Base-by-base conservation (phyloP, 495 filamentous ascomycete species). In the Aeminium ludgeri region DNA sequence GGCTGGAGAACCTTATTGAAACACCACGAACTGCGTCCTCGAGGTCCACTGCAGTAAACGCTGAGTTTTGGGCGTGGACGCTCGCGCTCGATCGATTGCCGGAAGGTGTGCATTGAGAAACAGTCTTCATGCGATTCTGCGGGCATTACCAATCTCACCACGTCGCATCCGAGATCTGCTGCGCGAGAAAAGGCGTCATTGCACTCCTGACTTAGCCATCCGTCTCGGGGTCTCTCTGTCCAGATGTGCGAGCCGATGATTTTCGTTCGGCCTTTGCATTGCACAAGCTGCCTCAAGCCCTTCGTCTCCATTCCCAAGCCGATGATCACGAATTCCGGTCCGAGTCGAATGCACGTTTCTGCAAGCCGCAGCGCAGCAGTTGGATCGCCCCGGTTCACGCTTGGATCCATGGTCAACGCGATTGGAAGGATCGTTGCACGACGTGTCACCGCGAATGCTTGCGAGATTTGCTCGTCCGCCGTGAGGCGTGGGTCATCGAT, bases 271-370 rank as follows among this genome's bases (percentile, higher is more conserved):
- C 82, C 81, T 41, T 72, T 69, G 45, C 55, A 63, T 16, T 58
- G 52, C 10, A 84, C 58, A 31, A 82, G 59, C 10, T 65, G 64
- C 10, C 65, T 58, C 6, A 78, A 54, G 2, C 66, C 52, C 0
- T 62, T 57, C 1, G 75, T 57, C 30, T 67, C 61, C 31, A 74
- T 65, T 19, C 65, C 66, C 8, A 86, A 55, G 46, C 85, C 77
- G 0, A 85, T 54, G 34, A 72, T 73, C 18, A 81, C 49, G 56
- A 81, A 86, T 48, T 89, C 82, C 10, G 82, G 77, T 0, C 69
- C 78, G 12, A 89, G 62, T 4, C 80, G 72, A 15, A 86, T 59
- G 2, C 76, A 78, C 42, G 82, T 74, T 28, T 78, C 67, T 30
- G 80, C 59, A 11, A 83, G 56, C 34, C 70, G 65, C 4, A 75